Percentiles rank a stretch among this genome's conserved stretches.
These are phyloP conservation scores for Daldinia concentrica DNA, from an alignment of 495 filamentous ascomycete species.

Conservation along the genomic window DNA sequence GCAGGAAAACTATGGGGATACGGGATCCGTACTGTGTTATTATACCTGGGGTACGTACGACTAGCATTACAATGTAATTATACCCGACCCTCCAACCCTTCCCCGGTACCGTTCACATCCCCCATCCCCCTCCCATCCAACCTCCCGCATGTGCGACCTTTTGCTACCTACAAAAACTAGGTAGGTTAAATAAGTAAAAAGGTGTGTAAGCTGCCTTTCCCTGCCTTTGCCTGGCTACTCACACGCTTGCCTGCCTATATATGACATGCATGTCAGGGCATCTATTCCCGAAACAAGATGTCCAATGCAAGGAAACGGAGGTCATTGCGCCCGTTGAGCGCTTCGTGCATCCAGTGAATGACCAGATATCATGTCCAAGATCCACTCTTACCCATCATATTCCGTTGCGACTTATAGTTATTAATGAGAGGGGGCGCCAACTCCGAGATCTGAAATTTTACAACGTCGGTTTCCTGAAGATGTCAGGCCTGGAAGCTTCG, in stretches of 20 bases:
- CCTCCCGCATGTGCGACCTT: constrained; percentile 2
- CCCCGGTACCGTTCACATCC: not conserved
- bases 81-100: not conserved
- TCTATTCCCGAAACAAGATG: constrained; percentile 2
- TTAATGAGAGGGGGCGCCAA: constrained; percentile 19
- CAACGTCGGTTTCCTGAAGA: constrained; percentile 36
- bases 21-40: not conserved
- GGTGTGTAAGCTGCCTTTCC: not conserved
- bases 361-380: constrained; percentile 5
- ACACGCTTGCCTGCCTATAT: not conserved
- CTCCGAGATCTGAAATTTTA: constrained; percentile 13
- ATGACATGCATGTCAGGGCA: constrained; percentile 2
- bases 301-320: constrained; percentile 18
- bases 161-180: not conserved
- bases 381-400: constrained; percentile 22
- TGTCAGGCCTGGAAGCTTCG: constrained; percentile 25
- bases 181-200: constrained; percentile 1
- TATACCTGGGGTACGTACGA: constrained; percentile 1
- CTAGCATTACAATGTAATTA: constrained; percentile 1
- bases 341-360: constrained; percentile 22
- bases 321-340: constrained; percentile 29
- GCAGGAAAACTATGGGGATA: constrained; percentile 1
- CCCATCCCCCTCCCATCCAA: constrained; percentile 2
- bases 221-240: not conserved
- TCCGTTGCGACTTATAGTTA: constrained; percentile 17